Base-by-base conservation (phyloP, 352 stramenopile species). In the Globisporangium emineosum region DNA sequence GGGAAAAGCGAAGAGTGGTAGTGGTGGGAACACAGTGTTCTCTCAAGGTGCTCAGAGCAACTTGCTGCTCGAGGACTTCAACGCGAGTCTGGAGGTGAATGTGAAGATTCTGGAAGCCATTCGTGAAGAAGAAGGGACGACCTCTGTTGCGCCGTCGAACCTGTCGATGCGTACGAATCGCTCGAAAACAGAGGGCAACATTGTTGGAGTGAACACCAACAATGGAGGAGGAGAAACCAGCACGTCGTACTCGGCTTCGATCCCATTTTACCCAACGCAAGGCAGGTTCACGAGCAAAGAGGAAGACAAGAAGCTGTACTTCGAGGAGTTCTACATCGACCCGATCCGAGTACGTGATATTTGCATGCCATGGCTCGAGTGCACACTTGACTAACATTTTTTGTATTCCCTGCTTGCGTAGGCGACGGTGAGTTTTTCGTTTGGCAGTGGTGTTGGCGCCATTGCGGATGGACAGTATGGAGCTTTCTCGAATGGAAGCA, bases 301-400 rank as follows among this genome's bases (percentile, higher is more conserved):
- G 10, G 81, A 90, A 54, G 72, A 81, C 19, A 94, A 89, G 53
- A 96, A 96, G 58, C 66, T 96, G 10, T 96, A 96, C 68, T 95
- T 96, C 43, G 88, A 96, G 78, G 87, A 94, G 67, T 94, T 96
- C 58, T 75, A 90, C 55, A 92, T 96, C 62, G 81, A 91, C 33
- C 75, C 83, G 15, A 96, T 96, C 54, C 73, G 80, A 35, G 77
- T 86, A 77, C 55, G 76, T 75, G 21, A 13, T 19, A n/a, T 23
- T 3, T 56, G 30, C 2, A 19, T 25, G 17, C 8, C 30, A 21
- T 30, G 5, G 19, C 30, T 49, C 23, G 19, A 27, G 29, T 37
- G 32, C 21, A n/a, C 30, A 5, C n/a, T 58, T 45, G 19, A 58
- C 30, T 42, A 12, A 58, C 10, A 55, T 52, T 13, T 13, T 50